Percentiles rank a stretch among this genome's conserved stretches.
These are phyloP conservation scores for Malus hybrid DNA, from an alignment of 331 rosid genomes.

Conservation along the genomic window DNA sequence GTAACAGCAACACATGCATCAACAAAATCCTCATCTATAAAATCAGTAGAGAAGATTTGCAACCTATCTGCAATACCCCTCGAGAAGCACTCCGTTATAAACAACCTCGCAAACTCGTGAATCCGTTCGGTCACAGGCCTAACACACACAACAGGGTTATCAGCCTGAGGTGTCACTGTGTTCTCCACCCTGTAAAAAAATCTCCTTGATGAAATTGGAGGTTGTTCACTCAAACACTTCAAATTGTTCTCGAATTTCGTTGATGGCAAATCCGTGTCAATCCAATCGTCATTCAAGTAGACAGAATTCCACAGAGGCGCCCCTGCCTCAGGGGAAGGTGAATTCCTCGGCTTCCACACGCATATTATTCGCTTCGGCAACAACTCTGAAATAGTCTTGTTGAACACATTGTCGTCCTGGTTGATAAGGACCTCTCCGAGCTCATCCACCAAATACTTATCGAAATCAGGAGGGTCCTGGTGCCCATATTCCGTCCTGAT, in stretches of 20 bases:
- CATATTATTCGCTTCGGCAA: constrained; percentile 65
- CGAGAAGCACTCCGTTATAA: constrained; percentile 49
- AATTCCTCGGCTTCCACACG: constrained; percentile 75
- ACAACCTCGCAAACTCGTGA: constrained; percentile 54
- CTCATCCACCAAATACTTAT: constrained; percentile 38
- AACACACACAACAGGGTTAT: constrained; percentile 66
- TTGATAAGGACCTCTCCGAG: constrained; percentile 53
- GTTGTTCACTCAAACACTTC: constrained; percentile 58
- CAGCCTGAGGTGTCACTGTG: constrained; percentile 62
- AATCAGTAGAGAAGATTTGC: constrained; percentile 73
- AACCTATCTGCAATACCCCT: constrained; percentile 40
- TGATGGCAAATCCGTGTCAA: constrained; percentile 74
- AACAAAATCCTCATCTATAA: constrained; percentile 74
- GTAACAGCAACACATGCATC: constrained; percentile 83
- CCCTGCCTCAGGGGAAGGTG: constrained; percentile 48
- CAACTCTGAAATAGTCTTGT: constrained; percentile 51
- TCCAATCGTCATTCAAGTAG: constrained; percentile 69
- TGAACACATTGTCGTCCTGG: constrained; percentile 57
- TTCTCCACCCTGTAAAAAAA: constrained; percentile 87
- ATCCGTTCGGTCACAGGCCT: constrained; percentile 68
- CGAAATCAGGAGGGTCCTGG: constrained; percentile 69
- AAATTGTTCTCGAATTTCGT: constrained; percentile 70
- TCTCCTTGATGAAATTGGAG: constrained; percentile 44
- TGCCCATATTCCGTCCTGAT: constrained; percentile 74
- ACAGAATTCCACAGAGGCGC: constrained; percentile 49